Percentiles rank a stretch among this genome's conserved stretches.
These are phyloP conservation scores for Neofusicoccum sp. DNA, from an alignment of 2,329 filamentous ascomycete genomes.

Conservation along the genomic window DNA sequence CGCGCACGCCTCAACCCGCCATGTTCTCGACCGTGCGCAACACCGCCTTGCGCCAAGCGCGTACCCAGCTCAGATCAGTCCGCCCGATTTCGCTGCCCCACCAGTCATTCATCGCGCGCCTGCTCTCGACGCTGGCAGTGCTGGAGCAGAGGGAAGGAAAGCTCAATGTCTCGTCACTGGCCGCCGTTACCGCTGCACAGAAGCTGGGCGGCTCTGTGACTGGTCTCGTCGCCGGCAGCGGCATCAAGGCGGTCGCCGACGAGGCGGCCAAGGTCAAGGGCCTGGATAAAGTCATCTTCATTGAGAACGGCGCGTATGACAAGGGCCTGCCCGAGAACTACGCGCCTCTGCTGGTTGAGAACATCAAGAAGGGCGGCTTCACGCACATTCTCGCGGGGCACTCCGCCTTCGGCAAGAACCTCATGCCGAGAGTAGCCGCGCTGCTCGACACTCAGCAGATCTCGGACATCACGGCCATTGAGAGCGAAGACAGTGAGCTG, in stretches of 20 bases:
- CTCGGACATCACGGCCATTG: slow-evolving; percentile 83
- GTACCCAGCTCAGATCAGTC: slow-evolving; percentile 44
- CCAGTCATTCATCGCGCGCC: slow-evolving; percentile 60
- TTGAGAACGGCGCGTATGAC: slow-evolving; percentile 88
- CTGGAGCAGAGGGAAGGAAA: slow-evolving; percentile 91
- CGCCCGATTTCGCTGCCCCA: slow-evolving; percentile 38
- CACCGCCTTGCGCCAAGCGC: slow-evolving; percentile 37
- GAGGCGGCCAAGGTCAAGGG: slow-evolving; percentile 87
- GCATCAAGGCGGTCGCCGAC: slow-evolving; percentile 71
- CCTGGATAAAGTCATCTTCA: slow-evolving; percentile 83
- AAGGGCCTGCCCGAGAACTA: slow-evolving; percentile 93
- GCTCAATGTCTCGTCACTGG: slow-evolving; percentile 77
- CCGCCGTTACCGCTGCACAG: slow-evolving; percentile 79
- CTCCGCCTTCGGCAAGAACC: slow-evolving; percentile 93
- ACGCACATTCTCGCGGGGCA: slow-evolving; percentile 89
- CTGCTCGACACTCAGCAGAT: slow-evolving; percentile 90
- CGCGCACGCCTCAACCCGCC: background rate
- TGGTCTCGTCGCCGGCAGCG: slow-evolving; percentile 80
- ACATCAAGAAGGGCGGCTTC: slow-evolving; percentile 93
- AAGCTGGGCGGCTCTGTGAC: slow-evolving; percentile 84
- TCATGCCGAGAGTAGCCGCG: slow-evolving; percentile 87
- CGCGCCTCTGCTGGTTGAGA: slow-evolving; percentile 89
- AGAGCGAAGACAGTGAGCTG: slow-evolving; percentile 73
- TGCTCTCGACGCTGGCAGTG: slow-evolving; percentile 85
- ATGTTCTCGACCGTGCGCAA: slow-evolving; percentile 39